A percentile compares a stretch with the other conserved stretches of the same genome.
Conservation (phyloP, 2,329 filamentous ascomycete genomes). For the Exserohilum turcica region DNA sequence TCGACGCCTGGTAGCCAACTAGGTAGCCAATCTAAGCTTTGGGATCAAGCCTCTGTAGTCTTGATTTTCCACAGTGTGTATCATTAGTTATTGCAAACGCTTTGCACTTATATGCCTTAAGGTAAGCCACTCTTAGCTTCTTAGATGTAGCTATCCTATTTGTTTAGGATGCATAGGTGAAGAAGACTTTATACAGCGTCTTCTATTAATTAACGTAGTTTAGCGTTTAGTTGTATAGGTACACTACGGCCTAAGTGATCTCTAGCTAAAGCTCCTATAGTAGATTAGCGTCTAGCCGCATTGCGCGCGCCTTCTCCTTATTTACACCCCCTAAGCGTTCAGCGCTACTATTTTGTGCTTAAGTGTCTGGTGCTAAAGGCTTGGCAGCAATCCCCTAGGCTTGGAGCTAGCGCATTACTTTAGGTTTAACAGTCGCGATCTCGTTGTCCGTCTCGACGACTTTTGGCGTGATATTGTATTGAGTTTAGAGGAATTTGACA, state of each 20-base stretch:
- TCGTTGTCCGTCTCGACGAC: not conserved
- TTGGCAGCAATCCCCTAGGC: constrained; percentile 5
- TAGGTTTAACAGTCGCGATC: not conserved
- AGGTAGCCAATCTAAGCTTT: constrained; percentile 13
- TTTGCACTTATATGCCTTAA: constrained; percentile 16
- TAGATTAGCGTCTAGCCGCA: constrained; percentile 9
- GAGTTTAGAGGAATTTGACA: not conserved
- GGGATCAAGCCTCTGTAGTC: constrained; percentile 8
- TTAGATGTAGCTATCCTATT: constrained; percentile 4
- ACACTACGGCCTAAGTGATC: constrained; percentile 6
- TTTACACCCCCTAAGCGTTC: constrained; percentile 15
- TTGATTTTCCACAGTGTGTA: constrained; percentile 1
- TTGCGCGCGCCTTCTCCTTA: constrained; percentile 9
- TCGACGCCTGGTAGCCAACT: constrained; percentile 6
- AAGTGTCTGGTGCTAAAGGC: constrained; percentile 12
- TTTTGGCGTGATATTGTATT: not conserved
- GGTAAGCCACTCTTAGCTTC: constrained; percentile 6
- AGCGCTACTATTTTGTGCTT: not conserved
- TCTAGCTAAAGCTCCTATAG: constrained; percentile 7
- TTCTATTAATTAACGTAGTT: constrained; percentile 15
- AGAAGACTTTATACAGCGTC: constrained; percentile 6
- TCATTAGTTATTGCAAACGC: constrained; percentile 11
- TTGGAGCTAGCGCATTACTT: not conserved
- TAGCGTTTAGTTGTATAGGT: constrained; percentile 12
- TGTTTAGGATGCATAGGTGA: not conserved